A percentile compares a stretch with the other conserved stretches of the same genome.
Conservation (phyloP, 1,284 basidiomycete species). For the Pyrrhoderma noxium region DNA sequence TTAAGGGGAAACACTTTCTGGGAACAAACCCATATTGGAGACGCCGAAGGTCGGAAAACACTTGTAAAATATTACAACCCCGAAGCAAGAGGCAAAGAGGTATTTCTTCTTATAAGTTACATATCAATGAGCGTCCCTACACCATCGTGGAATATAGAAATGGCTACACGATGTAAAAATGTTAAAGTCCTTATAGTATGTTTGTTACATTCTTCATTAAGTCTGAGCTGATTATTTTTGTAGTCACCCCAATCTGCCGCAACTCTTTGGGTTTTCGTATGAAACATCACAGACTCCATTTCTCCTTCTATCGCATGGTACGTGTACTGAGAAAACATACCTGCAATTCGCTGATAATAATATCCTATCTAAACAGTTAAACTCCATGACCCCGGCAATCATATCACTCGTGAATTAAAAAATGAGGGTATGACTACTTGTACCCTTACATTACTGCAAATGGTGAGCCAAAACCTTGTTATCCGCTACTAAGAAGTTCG, state of each 20-base stretch:
- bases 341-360: background rate
- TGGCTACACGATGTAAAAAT: conserved; percentile 46
- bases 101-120: background rate
- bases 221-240: background rate
- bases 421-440: conserved; percentile 7
- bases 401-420: conserved; percentile 2
- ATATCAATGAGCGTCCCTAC: no score
- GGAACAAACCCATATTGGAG: conserved; percentile 34
- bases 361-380: background rate
- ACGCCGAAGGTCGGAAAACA: conserved; percentile 32
- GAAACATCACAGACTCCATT: conserved; percentile 41
- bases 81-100: conserved; percentile 29
- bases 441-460: conserved; percentile 1
- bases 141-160: conserved; percentile 25
- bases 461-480: background rate
- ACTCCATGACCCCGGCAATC: conserved; percentile 7
- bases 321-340: background rate
- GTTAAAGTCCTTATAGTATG: conserved; percentile 43
- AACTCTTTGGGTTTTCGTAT: conserved; percentile 46
- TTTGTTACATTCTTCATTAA: conserved; percentile 3
- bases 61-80: conserved; percentile 41
- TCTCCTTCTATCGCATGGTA: conserved; percentile 43
- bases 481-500: background rate
- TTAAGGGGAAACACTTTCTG: conserved; percentile 39
- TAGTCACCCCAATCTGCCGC: conserved; percentile 48